Evolutionary conservation across 2,329 filamentous ascomycete genomes (phyloP), one percentile per base, ranked within the genome.

Genomic region (Curvularia eragrostidis): DNA sequence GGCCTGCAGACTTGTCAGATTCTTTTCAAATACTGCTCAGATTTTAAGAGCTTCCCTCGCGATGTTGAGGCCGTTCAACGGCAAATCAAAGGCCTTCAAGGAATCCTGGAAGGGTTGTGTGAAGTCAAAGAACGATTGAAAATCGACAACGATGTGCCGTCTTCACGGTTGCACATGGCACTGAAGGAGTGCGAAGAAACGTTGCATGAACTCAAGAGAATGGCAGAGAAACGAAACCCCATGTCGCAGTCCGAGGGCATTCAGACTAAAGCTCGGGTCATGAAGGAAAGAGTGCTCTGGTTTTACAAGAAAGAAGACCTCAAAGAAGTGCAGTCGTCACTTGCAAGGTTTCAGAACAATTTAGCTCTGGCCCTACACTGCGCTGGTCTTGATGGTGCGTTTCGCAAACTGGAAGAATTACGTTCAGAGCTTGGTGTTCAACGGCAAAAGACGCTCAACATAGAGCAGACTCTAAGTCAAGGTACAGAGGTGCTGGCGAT

Each of bases 1-100:
- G 56, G 63, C 2, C 36, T 65, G 13, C 56, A 59, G 15, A 50
- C 60, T 18, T 63, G 53, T 18, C 63, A 63, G n/a, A 62, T 55
- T 24, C 48, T 65, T 10, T 43, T 54, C 30, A 26, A 50, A 19
- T 62, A 58, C 39, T 63, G 59, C 30, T 52, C 51, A 8, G 19
- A 60, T 10, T 58, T 51, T 38, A 44, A 44, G 5, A 51, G 36
- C 48, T 52, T 44, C 26, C 50, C 54, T 34, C 43, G 52, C n/a
- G 53, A 63, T 24, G 59, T 63, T 15, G 26, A 60, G 5, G 6
- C 10, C 10, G 28, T 55, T 3, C 10, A 57, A 24, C 12, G 43
- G 6, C 56, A 55, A n/a, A 32, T 49, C n/a, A 44, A 57, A 32
- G 36, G 49, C 18, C 43, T 63, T 15, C 30, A 59, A 19, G 49